A percentile compares a stretch with the other conserved stretches of the same genome.
phyloP scores from a whole-genome alignment of 805 yeast species.

The Barnettozyma vustinii region DNA sequence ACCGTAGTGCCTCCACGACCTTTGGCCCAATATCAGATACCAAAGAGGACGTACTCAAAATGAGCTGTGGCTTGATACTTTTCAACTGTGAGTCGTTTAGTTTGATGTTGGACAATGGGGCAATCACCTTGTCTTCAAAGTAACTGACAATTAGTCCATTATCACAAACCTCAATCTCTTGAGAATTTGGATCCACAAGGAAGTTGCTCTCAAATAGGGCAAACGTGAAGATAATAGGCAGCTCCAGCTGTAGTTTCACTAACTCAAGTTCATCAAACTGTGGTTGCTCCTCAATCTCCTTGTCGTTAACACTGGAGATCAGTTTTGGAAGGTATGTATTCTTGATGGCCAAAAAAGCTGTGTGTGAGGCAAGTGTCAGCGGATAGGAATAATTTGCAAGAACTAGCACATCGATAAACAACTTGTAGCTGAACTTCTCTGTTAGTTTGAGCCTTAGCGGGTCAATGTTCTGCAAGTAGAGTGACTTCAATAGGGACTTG shows the following conservation, averaged over 20 bases:
- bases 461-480: conserved; percentile 50
- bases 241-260: conserved; percentile 56
- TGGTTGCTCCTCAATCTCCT: conserved; percentile 75
- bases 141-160: conserved; percentile 75
- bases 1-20: conserved; percentile 37
- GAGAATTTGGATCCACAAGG: conserved; percentile 80
- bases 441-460: conserved; percentile 53
- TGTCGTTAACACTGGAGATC: conserved; percentile 60
- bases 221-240: conserved; percentile 72
- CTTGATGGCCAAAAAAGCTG: conserved; percentile 74
- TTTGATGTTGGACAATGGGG: conserved; percentile 71
- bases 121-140: conserved; percentile 56
- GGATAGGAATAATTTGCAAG: conserved; percentile 79
- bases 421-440: conserved; percentile 66
- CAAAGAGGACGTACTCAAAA: conserved; percentile 51
- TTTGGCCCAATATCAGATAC: conserved; percentile 56
- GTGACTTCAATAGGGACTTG: conserved; percentile 52
- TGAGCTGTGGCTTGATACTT: conserved; percentile 45
- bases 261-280: conserved; percentile 80
- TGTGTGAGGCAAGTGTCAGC: conserved; percentile 70
- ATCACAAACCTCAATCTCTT: conserved; percentile 84
- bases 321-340: conserved; percentile 72
- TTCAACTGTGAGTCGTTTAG: conserved; percentile 47
- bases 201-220: conserved; percentile 67
- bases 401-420: conserved; percentile 76